Base-by-base conservation (phyloP, 2,329 filamentous ascomycete genomes). In the Cercospora zeae-maydis region DNA sequence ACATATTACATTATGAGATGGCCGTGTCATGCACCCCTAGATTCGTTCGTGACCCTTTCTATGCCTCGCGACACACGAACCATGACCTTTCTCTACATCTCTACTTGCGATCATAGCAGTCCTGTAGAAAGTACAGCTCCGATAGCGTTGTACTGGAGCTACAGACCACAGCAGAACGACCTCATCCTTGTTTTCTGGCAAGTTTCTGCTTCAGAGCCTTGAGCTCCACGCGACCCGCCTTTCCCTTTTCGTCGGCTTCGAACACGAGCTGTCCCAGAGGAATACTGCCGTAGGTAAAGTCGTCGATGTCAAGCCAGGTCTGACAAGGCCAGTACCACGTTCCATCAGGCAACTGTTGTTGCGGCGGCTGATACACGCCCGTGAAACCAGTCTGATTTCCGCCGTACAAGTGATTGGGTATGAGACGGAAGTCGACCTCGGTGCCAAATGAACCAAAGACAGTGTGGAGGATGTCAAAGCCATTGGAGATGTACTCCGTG, bases 401-500 rank as follows among this genome's bases (percentile, higher is more conserved):
- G 24, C 49, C 33, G 27, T 66, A 63, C 1, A 74, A 54, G 45
- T 73, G 66, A n/a, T 71, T 72, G 2, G 72, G 72, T 7, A 70
- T 63, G 9, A 73, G 37, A 8, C 69, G 67, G 8, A 72, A 65
- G 11, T 64, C 67, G n/a, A 66, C 58, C 2, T 58, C 57, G 9
- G 63, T 34, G 16, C 58, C 58, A n/a, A 63, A 59, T 4, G 30
- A 19, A 2, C 55, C 66, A n/a, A 68, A 62, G 16, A 70, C 57
- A 3, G 58, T 63, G 19, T 54, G 53, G 7, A 76, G 65, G 8
- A 77, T 51, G 55, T 77, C 73, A 4, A 74, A 71, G 14, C 73
- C 73, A 47, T 76, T 75, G 51, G 61, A 70, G 49, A 72, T 68
- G 68, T 73, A 78, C 1, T 63, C 58, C 1, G 69, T 69, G 31